These are phyloP conservation scores for Lentinula aciculospora DNA, from an alignment of 768 basidiomycete genomes.

Conservation along the genomic window DNA sequence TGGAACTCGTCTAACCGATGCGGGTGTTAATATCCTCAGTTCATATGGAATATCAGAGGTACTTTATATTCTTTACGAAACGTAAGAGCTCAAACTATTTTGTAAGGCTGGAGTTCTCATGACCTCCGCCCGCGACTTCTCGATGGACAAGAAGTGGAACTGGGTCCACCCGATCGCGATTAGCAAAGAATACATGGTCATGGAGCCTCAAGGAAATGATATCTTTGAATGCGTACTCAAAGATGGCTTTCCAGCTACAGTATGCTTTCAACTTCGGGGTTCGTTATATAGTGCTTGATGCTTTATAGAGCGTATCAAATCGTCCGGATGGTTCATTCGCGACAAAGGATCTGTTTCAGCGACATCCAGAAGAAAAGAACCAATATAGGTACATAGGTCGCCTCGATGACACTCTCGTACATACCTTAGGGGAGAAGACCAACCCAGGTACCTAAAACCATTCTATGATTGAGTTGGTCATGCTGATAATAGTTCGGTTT, in stretches of 20 bases:
- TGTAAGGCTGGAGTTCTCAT: slow-evolving; percentile 32
- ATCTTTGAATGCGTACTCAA: slow-evolving; percentile 43
- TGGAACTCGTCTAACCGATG: slow-evolving; percentile 40
- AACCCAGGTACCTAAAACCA: slow-evolving; percentile 28
- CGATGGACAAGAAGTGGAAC: slow-evolving; percentile 50
- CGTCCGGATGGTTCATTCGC: slow-evolving; percentile 49
- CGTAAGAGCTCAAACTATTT: slow-evolving; percentile 3
- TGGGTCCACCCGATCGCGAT: slow-evolving; percentile 32
- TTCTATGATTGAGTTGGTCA: neutral
- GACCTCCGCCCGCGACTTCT: slow-evolving; percentile 43
- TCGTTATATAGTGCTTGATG: neutral
- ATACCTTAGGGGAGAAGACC: slow-evolving; percentile 46
- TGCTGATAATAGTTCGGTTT: neutral
- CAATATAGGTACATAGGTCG: slow-evolving; percentile 30
- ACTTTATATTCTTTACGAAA: neutral
- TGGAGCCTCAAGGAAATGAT: slow-evolving; percentile 35
- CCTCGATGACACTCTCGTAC: slow-evolving; percentile 48
- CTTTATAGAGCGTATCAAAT: slow-evolving; percentile 27
- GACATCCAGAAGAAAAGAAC: slow-evolving; percentile 32
- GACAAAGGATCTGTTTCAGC: slow-evolving; percentile 47
- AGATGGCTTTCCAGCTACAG: slow-evolving; percentile 48
- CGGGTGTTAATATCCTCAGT: slow-evolving; percentile 44
- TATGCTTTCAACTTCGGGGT: slow-evolving; percentile 9
- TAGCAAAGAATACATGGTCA: slow-evolving; percentile 31
- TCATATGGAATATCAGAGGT: slow-evolving; percentile 43